Evolutionary conservation across 352 stramenopile genomes (phyloP).

Genomic region (Phytophthora pini): DNA sequence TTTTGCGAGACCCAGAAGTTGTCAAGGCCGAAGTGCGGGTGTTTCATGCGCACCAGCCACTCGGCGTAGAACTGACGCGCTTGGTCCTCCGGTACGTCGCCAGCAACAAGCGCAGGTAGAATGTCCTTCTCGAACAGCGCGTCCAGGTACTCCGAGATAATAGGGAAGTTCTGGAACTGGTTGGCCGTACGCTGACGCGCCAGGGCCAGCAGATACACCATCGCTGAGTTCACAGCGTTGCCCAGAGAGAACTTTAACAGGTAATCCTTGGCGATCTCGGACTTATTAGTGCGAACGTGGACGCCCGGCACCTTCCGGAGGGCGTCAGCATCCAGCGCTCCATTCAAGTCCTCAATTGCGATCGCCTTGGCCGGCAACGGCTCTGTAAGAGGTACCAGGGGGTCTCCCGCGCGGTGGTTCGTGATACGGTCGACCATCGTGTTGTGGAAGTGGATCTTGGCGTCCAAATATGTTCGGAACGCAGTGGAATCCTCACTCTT

Average conservation of each 20-base stretch:
- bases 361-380: conserved; percentile 69
- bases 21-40: conserved; percentile 89
- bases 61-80: conserved; percentile 71
- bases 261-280: conserved; percentile 82
- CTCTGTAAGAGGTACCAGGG: conserved; percentile 69
- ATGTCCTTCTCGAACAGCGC: conserved; percentile 84
- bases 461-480: conserved; percentile 50
- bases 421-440: conserved; percentile 87
- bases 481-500: conserved; percentile 16
- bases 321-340: conserved; percentile 38
- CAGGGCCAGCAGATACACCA: conserved; percentile 86
- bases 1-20: conserved; percentile 96
- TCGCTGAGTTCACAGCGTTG: conserved; percentile 93
- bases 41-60: conserved; percentile 87
- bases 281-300: conserved; percentile 43
- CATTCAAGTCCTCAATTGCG: conserved; percentile 72
- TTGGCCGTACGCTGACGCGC: conserved; percentile 45
- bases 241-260: conserved; percentile 91
- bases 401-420: conserved; percentile 49
- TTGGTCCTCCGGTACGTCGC: conserved; percentile 36
- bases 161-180: conserved; percentile 35
- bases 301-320: conserved; percentile 54
- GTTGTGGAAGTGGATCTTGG: conserved; percentile 80
- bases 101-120: conserved; percentile 48
- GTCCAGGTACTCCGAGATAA: conserved; percentile 80